Evolutionary conservation across 768 basidiomycete species (phyloP), one percentile per base, ranked within the genome.

Genomic region (Suillus sp.): DNA sequence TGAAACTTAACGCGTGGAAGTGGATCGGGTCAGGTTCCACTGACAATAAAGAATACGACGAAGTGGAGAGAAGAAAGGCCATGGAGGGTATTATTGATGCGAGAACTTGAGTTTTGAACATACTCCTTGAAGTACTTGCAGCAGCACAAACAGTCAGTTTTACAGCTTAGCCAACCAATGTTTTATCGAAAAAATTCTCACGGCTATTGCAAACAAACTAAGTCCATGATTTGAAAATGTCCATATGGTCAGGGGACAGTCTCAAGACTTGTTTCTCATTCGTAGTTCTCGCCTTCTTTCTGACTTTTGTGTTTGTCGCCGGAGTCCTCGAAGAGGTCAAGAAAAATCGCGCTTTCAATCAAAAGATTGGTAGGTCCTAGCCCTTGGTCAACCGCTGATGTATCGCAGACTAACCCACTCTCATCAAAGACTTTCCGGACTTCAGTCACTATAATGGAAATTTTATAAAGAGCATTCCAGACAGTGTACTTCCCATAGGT

Each of bases 1-100:
- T 96, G 35, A 75, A 77, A 69, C 83, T 90, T 35, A 91, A 86
- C 66, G 88, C 91, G 2, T 86, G 85, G 82, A 89, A 89, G 62
- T 96, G 95, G 94, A 81, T 90, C 43, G 86, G 84, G 0, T 65
- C 71, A 10, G 75, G 68, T 7, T 74, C 77, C 22, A 63, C 70
- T 25, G 64, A 69, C 3, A 78, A 80, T 4, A 63, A 69, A 22
- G 80, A 84, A 61, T 85, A 81, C 62, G 74, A 67, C n/a, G 83
- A 86, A 62, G 83, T 88, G 5, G 89, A 88, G 68, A 75, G 78
- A 62, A 75, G 79, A 62, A 74, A 77, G 37, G 78, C 74, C n/a
- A 77, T 78, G 80, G 71, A 69, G 3, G 80, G 80, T 3, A 63
- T 55, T 18, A 78, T 78, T 25, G 62, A 51, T 2, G 18, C 50